These are phyloP conservation scores for Aspergillus ochraceus DNA, from an alignment of 2,329 filamentous ascomycete genomes.

Conservation along the genomic window DNA sequence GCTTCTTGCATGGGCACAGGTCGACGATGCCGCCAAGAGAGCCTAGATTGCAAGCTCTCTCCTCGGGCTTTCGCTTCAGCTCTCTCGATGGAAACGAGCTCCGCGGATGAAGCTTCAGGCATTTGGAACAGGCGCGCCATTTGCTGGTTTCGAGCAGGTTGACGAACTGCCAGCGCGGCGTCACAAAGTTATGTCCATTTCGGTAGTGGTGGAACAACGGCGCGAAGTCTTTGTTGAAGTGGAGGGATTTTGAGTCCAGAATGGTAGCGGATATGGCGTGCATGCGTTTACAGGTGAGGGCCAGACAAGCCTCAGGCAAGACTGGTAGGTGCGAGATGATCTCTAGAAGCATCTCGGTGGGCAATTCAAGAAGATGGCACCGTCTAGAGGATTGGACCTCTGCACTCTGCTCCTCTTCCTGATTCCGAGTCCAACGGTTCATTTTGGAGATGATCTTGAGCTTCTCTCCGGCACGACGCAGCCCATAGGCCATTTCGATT, in stretches of 20 bases:
- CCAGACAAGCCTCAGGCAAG: constrained; percentile 37
- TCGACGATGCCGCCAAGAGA: constrained; percentile 39
- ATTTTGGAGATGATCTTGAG: constrained; percentile 31
- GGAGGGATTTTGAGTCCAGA: constrained; percentile 33
- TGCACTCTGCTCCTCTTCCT: constrained; percentile 12
- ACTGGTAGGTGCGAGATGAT: constrained; percentile 37
- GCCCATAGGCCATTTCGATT: constrained; percentile 28
- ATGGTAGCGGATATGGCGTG: constrained; percentile 33
- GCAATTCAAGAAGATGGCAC: constrained; percentile 38
- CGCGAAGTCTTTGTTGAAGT: constrained; percentile 40
- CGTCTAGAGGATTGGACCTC: constrained; percentile 18
- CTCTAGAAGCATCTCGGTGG: constrained; percentile 39
- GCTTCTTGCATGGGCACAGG: constrained; percentile 41
- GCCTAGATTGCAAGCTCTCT: constrained; percentile 35
- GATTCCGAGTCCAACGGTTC: constrained; percentile 26
- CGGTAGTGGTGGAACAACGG: constrained; percentile 42
- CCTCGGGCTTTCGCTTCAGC: constrained; percentile 33
- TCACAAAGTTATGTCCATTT: constrained; percentile 37
- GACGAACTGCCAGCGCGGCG: constrained; percentile 39
- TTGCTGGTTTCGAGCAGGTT: constrained; percentile 35
- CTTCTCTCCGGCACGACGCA: constrained; percentile 31
- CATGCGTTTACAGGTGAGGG: constrained; percentile 41
- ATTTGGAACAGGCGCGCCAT: constrained; percentile 39
- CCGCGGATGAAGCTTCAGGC: constrained; percentile 41
- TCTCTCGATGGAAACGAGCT: constrained; percentile 34